phyloP scores from a whole-genome alignment of 371 early-diverging fungal species.

The Apophysomyces ossiformis region DNA sequence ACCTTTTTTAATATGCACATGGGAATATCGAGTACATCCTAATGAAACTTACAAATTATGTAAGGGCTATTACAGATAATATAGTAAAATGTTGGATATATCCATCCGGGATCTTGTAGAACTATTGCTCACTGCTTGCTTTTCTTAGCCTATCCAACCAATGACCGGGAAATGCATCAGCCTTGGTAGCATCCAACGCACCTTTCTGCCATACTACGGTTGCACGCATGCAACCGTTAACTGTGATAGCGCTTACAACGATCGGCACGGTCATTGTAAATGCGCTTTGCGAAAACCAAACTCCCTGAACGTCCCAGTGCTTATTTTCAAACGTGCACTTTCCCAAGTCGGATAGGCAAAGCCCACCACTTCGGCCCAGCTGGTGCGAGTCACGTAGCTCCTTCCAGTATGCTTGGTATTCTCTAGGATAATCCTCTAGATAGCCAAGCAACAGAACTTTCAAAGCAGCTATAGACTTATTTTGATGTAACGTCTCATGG shows the following conservation, averaged over 20 bases:
- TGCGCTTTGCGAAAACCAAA: neutral
- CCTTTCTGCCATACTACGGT: neutral
- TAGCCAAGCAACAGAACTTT: neutral
- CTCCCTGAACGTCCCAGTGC: neutral
- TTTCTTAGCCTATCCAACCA: neutral
- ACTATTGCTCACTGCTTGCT: neutral
- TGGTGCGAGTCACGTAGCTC: neutral
- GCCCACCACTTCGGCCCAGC: neutral
- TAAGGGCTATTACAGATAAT: no score
- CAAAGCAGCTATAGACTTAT: conserved; percentile 19
- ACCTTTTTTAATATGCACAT: no score
- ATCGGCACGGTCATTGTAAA: neutral
- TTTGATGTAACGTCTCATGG: conserved; percentile 17
- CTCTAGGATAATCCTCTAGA: neutral
- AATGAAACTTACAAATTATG: no score
- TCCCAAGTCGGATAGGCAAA: neutral
- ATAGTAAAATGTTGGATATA: no score
- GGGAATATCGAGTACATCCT: no score
- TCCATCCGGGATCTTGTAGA: no score
- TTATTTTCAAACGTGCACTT: neutral
- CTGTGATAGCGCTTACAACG: neutral
- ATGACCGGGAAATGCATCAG: neutral
- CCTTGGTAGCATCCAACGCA: neutral
- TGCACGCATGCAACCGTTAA: neutral
- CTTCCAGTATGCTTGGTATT: conserved; percentile 1